A percentile compares a stretch with the other conserved stretches of the same genome.
Conservation (phyloP, 2,329 filamentous ascomycete species). For the Colletotrichum sp. region DNA sequence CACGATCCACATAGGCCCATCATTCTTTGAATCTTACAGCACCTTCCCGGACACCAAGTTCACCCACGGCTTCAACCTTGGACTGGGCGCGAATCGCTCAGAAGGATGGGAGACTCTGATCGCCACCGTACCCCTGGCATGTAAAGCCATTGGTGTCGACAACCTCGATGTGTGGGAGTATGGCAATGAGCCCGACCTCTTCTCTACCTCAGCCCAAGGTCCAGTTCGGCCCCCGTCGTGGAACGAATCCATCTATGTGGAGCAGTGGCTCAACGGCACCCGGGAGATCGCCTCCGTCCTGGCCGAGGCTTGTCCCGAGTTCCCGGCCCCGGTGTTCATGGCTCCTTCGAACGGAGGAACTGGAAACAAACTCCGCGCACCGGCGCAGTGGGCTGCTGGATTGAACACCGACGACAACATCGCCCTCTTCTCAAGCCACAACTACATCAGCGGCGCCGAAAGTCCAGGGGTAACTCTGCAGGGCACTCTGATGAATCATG, state of each 20-base stretch:
- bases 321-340: slow-evolving; percentile 51
- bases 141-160: slow-evolving; percentile 56
- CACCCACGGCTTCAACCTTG: slow-evolving; percentile 67
- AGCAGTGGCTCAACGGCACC: slow-evolving; percentile 63
- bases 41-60: slow-evolving; percentile 62
- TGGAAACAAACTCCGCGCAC: slow-evolving; percentile 53
- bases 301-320: slow-evolving; percentile 53
- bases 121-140: slow-evolving; percentile 60
- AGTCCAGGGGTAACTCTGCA: slow-evolving; percentile 67
- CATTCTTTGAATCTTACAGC: slow-evolving; percentile 67
- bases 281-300: slow-evolving; percentile 51
- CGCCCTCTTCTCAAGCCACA: slow-evolving; percentile 62
- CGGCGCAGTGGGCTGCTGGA: slow-evolving; percentile 57
- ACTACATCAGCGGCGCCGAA: slow-evolving; percentile 67
- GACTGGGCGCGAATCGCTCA: slow-evolving; percentile 54
- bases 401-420: slow-evolving; percentile 54
- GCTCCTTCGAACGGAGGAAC: slow-evolving; percentile 64
- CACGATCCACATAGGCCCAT: slow-evolving; percentile 63
- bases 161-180: slow-evolving; percentile 65
- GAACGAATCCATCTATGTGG: slow-evolving; percentile 60
- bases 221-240: slow-evolving; percentile 56
- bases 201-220: slow-evolving; percentile 54
- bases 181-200: slow-evolving; percentile 70
- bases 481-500: slow-evolving; percentile 69
- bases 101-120: slow-evolving; percentile 56